phyloP scores from a whole-genome alignment of 2,329 filamentous ascomycete genomes.

The Whalleya microplaca region DNA sequence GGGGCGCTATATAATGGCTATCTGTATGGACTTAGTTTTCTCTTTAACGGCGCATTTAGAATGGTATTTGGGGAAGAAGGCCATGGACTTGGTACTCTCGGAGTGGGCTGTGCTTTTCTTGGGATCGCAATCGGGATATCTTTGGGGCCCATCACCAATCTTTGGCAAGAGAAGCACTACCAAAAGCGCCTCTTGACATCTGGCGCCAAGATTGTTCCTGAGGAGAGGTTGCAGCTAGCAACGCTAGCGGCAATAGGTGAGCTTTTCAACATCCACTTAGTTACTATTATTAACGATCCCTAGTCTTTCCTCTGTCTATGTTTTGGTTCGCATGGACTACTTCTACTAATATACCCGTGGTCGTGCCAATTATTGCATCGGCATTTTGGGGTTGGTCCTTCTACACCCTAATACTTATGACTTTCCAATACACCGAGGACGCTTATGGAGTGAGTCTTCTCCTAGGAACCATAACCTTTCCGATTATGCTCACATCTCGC shows the following conservation, averaged over 20 bases:
- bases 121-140: conserved; percentile 44
- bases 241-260: conserved; percentile 43
- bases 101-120: conserved; percentile 45
- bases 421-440: conserved; percentile 52
- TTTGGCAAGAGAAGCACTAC: conserved; percentile 49
- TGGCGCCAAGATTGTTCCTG: conserved; percentile 42
- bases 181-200: conserved; percentile 36
- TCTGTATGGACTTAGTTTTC: conserved; percentile 51
- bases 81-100: conserved; percentile 44
- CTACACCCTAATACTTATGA: conserved; percentile 54
- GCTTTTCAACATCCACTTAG: conserved; percentile 13
- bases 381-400: conserved; percentile 55
- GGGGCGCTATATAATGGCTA: conserved; percentile 53
- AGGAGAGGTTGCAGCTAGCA: conserved; percentile 45
- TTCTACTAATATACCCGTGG: conserved; percentile 38
- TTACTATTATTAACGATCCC: neutral
- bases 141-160: conserved; percentile 47
- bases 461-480: no score
- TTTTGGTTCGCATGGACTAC: conserved; percentile 44
- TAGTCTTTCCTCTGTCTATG: conserved; percentile 36
- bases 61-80: conserved; percentile 51
- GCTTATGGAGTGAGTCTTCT: conserved; percentile 40
- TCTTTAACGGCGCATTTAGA: conserved; percentile 53
- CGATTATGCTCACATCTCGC: neutral
- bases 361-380: conserved; percentile 53